These are phyloP conservation scores for Skeletonema tropicum DNA, from an alignment of 108 stramenopile genomes.

Conservation along the genomic window DNA sequence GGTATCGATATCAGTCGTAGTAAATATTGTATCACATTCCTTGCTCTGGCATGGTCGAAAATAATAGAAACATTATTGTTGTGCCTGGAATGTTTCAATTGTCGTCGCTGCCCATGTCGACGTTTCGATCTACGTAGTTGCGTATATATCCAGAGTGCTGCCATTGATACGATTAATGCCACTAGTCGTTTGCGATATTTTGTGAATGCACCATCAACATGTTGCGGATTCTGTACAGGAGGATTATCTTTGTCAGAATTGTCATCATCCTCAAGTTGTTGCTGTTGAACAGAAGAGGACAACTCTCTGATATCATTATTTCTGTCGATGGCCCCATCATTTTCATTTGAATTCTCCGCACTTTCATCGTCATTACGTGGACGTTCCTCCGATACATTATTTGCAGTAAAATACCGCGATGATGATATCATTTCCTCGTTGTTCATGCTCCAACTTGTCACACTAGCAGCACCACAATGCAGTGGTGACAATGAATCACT, in stretches of 20 bases:
- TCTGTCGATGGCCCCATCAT: neutral
- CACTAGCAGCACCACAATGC: too few species aligned
- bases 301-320: neutral
- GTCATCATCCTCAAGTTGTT: neutral
- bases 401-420: too few species aligned
- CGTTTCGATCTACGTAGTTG: neutral
- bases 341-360: too few species aligned
- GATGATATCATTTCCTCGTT: too few species aligned
- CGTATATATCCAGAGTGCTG: constrained; percentile 21
- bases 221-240: too few species aligned
- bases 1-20: constrained; percentile 1
- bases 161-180: constrained; percentile 12
- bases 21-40: neutral
- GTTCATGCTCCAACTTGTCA: too few species aligned
- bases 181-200: constrained; percentile 17
- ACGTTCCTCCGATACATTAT: too few species aligned
- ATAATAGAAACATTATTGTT: too few species aligned
- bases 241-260: neutral
- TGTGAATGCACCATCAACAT: neutral
- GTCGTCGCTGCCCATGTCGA: neutral
- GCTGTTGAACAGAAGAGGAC: neutral
- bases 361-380: neutral
- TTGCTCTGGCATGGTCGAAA: too few species aligned
- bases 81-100: neutral
- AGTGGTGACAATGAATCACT: too few species aligned